These are phyloP conservation scores for Neopestalotiopsis rosae DNA, from an alignment of 2,329 filamentous ascomycete species.

Conservation along the genomic window DNA sequence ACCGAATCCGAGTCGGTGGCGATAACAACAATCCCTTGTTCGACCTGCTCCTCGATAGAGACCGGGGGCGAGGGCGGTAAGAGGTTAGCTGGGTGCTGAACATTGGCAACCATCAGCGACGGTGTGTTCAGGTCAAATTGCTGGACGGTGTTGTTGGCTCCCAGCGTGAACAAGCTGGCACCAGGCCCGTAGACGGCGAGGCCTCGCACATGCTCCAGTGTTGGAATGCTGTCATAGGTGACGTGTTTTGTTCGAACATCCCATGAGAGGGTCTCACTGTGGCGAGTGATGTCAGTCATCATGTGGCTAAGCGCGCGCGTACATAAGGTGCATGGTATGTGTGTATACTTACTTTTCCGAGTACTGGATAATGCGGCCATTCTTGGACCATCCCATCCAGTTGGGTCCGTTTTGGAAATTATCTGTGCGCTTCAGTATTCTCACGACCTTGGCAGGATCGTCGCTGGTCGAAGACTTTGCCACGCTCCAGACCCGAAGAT, in stretches of 20 bases:
- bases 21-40: conserved; percentile 55
- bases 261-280: conserved; percentile 89
- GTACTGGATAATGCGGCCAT: conserved; percentile 92
- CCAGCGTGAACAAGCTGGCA: conserved; percentile 90
- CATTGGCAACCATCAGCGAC: conserved; percentile 80
- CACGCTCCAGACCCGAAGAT: conserved; percentile 95
- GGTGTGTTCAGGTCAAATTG: conserved; percentile 93
- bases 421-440: conserved; percentile 82
- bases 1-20: conserved; percentile 60
- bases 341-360: conserved; percentile 77
- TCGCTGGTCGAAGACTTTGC: conserved; percentile 75
- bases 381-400: conserved; percentile 99
- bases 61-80: conserved; percentile 84
- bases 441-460: conserved; percentile 85
- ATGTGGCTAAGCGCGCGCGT: conserved; percentile 52
- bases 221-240: conserved; percentile 86
- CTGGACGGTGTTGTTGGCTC: conserved; percentile 86
- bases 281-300: conserved; percentile 32
- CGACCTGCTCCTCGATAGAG: conserved; percentile 73
- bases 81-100: conserved; percentile 82
- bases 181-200: conserved; percentile 89
- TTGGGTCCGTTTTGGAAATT: conserved; percentile 77
- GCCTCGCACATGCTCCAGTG: conserved; percentile 78
- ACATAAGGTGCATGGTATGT: conserved; percentile 49
- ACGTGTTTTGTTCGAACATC: conserved; percentile 98